Evolutionary conservation across 805 yeast genomes (phyloP).

Genomic region (Ogataea kodamae): DNA sequence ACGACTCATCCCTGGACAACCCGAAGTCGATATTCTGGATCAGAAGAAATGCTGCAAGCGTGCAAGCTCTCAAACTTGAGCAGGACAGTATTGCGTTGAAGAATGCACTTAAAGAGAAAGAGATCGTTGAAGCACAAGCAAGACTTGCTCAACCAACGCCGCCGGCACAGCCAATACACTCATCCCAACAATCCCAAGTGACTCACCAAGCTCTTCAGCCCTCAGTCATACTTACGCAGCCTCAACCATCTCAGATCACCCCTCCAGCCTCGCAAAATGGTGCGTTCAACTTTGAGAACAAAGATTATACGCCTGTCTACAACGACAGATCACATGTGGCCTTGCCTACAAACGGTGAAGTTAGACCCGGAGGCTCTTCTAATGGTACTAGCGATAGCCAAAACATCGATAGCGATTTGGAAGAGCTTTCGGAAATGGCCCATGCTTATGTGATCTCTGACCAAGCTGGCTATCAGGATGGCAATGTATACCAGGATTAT

Average conservation of each 20-base stretch:
- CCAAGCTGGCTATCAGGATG: conserved; percentile 22
- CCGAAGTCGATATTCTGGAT: conserved; percentile 32
- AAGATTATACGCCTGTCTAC: conserved; percentile 2
- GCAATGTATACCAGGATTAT: too few relatives aligned
- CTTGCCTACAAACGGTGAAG: conserved; percentile 3
- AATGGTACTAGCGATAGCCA: conserved; percentile 4
- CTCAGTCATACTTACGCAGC: conserved; percentile 21
- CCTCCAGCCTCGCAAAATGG: conserved; percentile 12
- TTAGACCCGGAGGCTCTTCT: background rate
- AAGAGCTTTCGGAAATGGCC: conserved; percentile 32
- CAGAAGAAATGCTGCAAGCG: conserved; percentile 30
- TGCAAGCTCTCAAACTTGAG: conserved; percentile 26
- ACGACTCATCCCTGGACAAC: conserved; percentile 36
- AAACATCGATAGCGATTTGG: conserved; percentile 28
- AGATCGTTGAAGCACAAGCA: conserved; percentile 19
- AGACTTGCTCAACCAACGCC: conserved; percentile 24
- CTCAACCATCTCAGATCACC: conserved; percentile 4
- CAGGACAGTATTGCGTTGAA: conserved; percentile 26
- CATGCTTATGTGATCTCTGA: conserved; percentile 29
- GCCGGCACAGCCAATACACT: conserved; percentile 1
- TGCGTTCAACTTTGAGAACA: conserved; percentile 5
- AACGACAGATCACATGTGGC: conserved; percentile 13
- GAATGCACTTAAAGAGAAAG: conserved; percentile 30
- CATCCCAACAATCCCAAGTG: too few relatives aligned
- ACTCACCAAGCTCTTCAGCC: conserved; percentile 2